Evolutionary conservation across 1,284 basidiomycete species (phyloP).

Genomic region (Ceratobasidium sp.): DNA sequence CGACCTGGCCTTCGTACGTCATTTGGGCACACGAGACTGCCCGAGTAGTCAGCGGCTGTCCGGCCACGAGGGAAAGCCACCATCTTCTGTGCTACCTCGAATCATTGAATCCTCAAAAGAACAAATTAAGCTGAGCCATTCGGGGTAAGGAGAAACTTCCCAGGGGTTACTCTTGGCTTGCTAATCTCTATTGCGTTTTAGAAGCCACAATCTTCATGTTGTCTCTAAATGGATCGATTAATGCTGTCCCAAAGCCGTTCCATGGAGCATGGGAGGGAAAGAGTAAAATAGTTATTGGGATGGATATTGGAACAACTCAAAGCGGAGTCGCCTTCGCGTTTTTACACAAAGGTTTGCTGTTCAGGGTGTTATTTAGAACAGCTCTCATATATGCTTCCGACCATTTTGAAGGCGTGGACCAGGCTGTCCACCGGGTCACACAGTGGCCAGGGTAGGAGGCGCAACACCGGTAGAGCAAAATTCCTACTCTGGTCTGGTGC

Average conservation of each 20-base stretch:
- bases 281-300: slow-evolving; percentile 40
- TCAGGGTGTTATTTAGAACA: neutral
- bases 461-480: slow-evolving; percentile 9
- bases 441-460: slow-evolving; percentile 37
- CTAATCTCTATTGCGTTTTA: neutral
- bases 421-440: slow-evolving; percentile 8
- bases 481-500: slow-evolving; percentile 24
- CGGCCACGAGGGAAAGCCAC: too few relatives aligned
- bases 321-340: slow-evolving; percentile 35
- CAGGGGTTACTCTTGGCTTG: neutral
- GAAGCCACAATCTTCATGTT: too few relatives aligned
- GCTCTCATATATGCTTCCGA: too few relatives aligned
- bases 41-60: too few relatives aligned
- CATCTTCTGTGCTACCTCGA: too few relatives aligned
- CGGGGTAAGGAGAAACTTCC: too few relatives aligned
- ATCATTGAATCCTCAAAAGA: too few relatives aligned
- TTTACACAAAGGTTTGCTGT: slow-evolving; percentile 7
- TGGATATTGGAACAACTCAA: slow-evolving; percentile 42
- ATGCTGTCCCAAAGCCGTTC: slow-evolving; percentile 6
- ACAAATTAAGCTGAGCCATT: too few relatives aligned
- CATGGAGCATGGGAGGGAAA: slow-evolving; percentile 21
- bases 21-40: too few relatives aligned
- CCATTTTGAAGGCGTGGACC: neutral
- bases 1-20: too few relatives aligned
- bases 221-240: neutral